Evolutionary conservation across 352 stramenopile genomes (phyloP).

Genomic region (Phytophthora multivora): DNA sequence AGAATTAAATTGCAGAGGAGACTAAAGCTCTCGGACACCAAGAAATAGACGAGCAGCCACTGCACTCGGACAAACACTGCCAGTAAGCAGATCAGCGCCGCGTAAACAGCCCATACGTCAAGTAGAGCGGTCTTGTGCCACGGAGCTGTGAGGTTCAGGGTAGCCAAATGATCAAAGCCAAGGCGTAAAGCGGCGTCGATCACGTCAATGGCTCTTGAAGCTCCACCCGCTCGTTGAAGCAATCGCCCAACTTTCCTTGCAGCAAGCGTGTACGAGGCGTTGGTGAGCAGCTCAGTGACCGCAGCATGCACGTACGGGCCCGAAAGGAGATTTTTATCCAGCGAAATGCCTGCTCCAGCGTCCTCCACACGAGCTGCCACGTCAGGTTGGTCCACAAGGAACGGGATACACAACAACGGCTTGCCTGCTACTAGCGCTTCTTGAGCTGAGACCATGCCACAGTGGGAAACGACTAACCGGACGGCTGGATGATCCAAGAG

Average conservation of each 20-base stretch:
- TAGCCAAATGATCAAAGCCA: conserved; percentile 67
- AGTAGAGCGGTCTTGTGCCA: conserved; percentile 84
- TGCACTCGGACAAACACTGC: conserved; percentile 64
- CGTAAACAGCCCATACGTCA: conserved; percentile 83
- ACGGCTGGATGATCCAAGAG: conserved; percentile 67
- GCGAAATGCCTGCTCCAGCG: conserved; percentile 61
- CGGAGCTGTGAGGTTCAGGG: conserved; percentile 62
- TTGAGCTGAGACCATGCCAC: conserved; percentile 84
- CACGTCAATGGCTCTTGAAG: conserved; percentile 62
- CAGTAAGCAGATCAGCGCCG: conserved; percentile 68
- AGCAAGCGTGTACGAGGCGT: conserved; percentile 48
- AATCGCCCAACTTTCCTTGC: conserved; percentile 59
- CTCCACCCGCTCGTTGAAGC: conserved; percentile 67
- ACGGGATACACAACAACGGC: conserved; percentile 89
- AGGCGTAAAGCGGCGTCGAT: conserved; percentile 68
- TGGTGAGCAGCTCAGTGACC: conserved; percentile 51
- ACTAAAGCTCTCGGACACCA: conserved; percentile 49
- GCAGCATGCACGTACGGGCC: conserved; percentile 57
- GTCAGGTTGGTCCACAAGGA: conserved; percentile 86
- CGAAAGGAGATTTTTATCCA: conserved; percentile 80
- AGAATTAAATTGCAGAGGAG: conserved; percentile 52
- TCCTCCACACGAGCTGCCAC: conserved; percentile 82
- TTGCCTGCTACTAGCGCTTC: conserved; percentile 80
- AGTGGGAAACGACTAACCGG: conserved; percentile 84
- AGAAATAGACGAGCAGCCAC: conserved; percentile 73